These are phyloP conservation scores for Candolleomyces aberdarensis DNA, from an alignment of 768 basidiomycete genomes.

Conservation along the genomic window DNA sequence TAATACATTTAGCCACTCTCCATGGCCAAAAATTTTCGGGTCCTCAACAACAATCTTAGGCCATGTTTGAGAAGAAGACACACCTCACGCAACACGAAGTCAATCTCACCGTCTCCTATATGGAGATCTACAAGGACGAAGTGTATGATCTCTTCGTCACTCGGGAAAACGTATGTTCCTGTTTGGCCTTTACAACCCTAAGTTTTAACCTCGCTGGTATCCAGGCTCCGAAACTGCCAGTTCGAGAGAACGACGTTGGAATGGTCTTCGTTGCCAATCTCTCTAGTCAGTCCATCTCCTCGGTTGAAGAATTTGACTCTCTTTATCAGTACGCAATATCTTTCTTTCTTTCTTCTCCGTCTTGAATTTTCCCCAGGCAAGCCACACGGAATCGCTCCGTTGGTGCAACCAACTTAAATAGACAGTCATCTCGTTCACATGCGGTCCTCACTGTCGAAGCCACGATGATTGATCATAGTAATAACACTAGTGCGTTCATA, in stretches of 20 bases:
- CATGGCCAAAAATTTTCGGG: background rate
- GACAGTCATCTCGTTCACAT: constrained; percentile 84
- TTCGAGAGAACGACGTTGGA: constrained; percentile 51
- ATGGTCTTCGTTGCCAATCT: constrained; percentile 56
- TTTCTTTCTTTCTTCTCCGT: background rate
- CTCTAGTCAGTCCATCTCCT: constrained; percentile 36
- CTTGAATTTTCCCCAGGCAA: constrained; percentile 36
- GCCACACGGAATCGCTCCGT: constrained; percentile 79
- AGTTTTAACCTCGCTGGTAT: background rate
- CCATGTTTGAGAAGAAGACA: constrained; percentile 53
- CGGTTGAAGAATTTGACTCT: constrained; percentile 41
- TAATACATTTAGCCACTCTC: constrained; percentile 24
- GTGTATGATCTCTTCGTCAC: constrained; percentile 82
- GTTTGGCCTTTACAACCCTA: background rate
- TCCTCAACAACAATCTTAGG: constrained; percentile 27
- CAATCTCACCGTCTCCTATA: constrained; percentile 63
- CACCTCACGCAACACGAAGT: constrained; percentile 38
- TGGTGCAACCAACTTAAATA: constrained; percentile 83
- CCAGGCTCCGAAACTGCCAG: constrained; percentile 50
- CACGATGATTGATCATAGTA: constrained; percentile 49
- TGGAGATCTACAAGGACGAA: constrained; percentile 93
- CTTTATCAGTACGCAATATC: constrained; percentile 40
- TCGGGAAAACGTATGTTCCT: constrained; percentile 55
- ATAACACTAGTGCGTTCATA: constrained; percentile 48
- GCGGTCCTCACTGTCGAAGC: constrained; percentile 78